Base-by-base conservation (phyloP, 805 yeast species). In the Suhomyces vadensis region DNA sequence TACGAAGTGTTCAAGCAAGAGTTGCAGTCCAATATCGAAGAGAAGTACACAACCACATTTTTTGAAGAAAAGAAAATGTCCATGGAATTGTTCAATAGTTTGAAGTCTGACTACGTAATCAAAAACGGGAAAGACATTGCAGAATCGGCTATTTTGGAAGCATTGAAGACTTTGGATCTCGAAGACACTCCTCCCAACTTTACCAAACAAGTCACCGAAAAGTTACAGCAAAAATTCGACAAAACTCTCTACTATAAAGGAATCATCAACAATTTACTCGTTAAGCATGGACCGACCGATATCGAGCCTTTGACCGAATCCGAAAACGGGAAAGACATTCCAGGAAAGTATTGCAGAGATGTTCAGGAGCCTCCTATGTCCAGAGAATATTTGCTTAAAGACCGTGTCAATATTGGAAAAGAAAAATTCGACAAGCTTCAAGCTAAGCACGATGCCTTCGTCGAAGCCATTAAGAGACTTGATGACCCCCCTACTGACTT, bases 391-490 rank as follows among this genome's bases (percentile, higher is more conserved):
- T 44, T 52, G 41, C 41, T 36, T 4, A 38, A 42, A 29, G 49
- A 43, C 13, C 47, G 55, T 3, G 51, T 49, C 13, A 41, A 46
- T 11, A 29, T 64, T 17, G 43, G 46, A 5, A 46, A 48, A 11
- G 56, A 47, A 4, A 54, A 50, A 36, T 54, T 60, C 26, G 35
- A 42, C 2, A 61, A 55, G 14, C 47, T 67, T 20, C 59, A 60
- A 42, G 25, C 37, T 3, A 51, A 50, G 22, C 74, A 68, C 49
- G 65, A 58, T 29, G 39, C 41, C 5, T 46, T 64, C 9, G 69
- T 65, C 5, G 48, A 53, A 8, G 43, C 47, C n/a, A 48, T 69
- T 39, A 59, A 59, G 39, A 38, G 47, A 2, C 43, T 65, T 20
- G 50, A 59, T 10, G 45, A 50, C 2, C 69, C 70, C 4, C 58